phyloP scores from a whole-genome alignment of 192 early-diverging fungal genomes.

The Umbelopsis isabellina region DNA sequence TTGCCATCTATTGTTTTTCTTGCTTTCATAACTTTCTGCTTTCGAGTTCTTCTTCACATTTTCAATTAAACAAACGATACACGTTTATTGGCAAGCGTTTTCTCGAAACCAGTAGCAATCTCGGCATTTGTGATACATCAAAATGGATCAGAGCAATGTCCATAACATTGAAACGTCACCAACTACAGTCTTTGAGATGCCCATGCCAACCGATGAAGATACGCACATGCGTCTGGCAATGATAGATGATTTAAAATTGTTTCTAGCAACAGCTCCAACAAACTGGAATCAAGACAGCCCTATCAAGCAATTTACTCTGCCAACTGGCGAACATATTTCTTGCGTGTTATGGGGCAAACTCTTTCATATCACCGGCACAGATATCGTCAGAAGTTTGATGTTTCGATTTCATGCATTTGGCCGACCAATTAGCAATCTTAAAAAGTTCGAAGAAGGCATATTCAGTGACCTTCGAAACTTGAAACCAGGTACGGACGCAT shows the following conservation, averaged over 20 bases:
- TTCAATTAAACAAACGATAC: neutral
- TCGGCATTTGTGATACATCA: neutral
- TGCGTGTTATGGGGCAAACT: conserved; percentile 94
- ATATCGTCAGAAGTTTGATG: conserved; percentile 89
- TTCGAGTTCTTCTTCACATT: too few relatives aligned
- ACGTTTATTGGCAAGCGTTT: neutral
- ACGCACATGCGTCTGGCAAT: conserved; percentile 27
- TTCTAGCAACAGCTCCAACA: conserved; percentile 68
- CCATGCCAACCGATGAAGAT: conserved; percentile 29
- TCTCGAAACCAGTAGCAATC: neutral
- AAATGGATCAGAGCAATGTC: conserved; percentile 1
- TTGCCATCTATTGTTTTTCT: too few relatives aligned
- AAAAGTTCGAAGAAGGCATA: conserved; percentile 99
- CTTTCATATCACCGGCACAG: conserved; percentile 95
- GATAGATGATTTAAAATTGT: conserved; percentile 58
- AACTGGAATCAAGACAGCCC: conserved; percentile 64
- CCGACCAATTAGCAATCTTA: conserved; percentile 83
- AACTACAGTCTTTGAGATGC: conserved; percentile 25
- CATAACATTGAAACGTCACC: neutral
- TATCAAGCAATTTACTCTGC: conserved; percentile 66
- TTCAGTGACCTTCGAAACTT: conserved; percentile 95
- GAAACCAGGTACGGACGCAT: conserved; percentile 93
- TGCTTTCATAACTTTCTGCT: too few relatives aligned
- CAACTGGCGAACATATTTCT: conserved; percentile 86
- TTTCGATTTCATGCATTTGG: conserved; percentile 92